Evolutionary conservation across 768 basidiomycete species (phyloP).

Genomic region (Leccinellum luteum): DNA sequence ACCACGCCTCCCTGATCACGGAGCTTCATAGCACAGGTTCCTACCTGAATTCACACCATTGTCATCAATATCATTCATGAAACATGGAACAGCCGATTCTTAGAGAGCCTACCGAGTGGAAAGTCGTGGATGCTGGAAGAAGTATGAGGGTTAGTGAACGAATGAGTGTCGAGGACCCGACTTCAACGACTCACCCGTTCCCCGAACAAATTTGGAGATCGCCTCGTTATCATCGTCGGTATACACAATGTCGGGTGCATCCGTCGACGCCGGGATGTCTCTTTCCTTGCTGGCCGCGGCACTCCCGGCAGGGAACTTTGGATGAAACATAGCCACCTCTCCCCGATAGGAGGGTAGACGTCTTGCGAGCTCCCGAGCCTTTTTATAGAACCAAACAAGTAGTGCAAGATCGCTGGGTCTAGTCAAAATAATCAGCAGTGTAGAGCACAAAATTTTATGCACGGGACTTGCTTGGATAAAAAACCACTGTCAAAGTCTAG

Average conservation of each 20-base stretch:
- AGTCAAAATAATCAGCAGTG: not conserved
- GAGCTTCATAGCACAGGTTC: constrained; percentile 70
- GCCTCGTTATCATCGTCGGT: constrained; percentile 34
- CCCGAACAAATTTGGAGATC: constrained; percentile 27
- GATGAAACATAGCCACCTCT: constrained; percentile 9
- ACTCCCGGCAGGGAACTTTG: constrained; percentile 26
- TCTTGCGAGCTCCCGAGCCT: constrained; percentile 48
- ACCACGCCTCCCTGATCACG: constrained; percentile 60
- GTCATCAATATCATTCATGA: not conserved
- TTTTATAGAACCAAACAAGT: constrained; percentile 53
- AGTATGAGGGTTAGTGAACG: not conserved
- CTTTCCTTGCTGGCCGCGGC: constrained; percentile 18
- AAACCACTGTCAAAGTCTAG: constrained; percentile 46
- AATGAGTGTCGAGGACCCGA: not conserved
- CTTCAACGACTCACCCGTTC: constrained; percentile 7
- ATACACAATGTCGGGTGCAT: constrained; percentile 33
- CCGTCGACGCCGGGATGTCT: constrained; percentile 5
- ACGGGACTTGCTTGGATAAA: constrained; percentile 38
- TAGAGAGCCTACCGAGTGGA: not conserved
- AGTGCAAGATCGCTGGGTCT: constrained; percentile 38
- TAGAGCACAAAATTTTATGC: too few species aligned
- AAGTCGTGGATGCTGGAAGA: not conserved
- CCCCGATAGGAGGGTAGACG: constrained; percentile 39
- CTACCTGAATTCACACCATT: constrained; percentile 17
- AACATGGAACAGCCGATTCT: not conserved